phyloP scores from a whole-genome alignment of 2,329 filamentous ascomycete species.

The Xylaria sp. region DNA sequence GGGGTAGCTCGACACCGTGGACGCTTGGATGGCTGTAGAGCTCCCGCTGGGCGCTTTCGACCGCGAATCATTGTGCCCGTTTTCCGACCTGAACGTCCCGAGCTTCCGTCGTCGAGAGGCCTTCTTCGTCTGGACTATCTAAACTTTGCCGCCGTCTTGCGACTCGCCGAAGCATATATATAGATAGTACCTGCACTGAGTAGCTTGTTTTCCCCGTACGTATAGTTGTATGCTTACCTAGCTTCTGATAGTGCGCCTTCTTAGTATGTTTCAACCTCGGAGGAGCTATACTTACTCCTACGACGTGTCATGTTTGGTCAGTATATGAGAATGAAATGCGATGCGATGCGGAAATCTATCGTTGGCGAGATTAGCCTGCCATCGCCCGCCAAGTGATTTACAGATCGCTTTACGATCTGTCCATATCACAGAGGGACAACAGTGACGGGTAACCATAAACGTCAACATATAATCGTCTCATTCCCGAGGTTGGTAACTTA shows the following conservation, averaged over 20 bases:
- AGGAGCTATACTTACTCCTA: neutral
- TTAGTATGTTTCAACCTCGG: neutral
- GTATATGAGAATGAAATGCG: conserved; percentile 4
- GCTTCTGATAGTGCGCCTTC: neutral
- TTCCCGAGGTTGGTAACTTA: conserved; percentile 11
- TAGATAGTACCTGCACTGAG: neutral
- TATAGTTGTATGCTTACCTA: neutral
- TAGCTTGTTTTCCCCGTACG: neutral
- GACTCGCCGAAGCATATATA: neutral
- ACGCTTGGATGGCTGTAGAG: neutral
- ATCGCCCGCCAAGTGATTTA: conserved; percentile 10
- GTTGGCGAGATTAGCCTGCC: conserved; percentile 16
- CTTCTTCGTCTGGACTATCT: neutral
- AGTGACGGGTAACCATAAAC: conserved; percentile 7
- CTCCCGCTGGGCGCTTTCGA: neutral
- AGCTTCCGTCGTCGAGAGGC: neutral
- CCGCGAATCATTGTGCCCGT: neutral
- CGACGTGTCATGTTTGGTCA: neutral
- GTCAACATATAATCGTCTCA: conserved; percentile 4
- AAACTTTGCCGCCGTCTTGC: neutral
- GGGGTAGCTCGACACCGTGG: neutral
- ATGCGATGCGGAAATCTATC: conserved; percentile 14
- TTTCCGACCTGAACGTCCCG: neutral
- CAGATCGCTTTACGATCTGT: neutral
- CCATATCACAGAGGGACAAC: conserved; percentile 4